Base-by-base conservation (phyloP, 1,284 basidiomycete genomes). In the Exsudoporus floridanus region DNA sequence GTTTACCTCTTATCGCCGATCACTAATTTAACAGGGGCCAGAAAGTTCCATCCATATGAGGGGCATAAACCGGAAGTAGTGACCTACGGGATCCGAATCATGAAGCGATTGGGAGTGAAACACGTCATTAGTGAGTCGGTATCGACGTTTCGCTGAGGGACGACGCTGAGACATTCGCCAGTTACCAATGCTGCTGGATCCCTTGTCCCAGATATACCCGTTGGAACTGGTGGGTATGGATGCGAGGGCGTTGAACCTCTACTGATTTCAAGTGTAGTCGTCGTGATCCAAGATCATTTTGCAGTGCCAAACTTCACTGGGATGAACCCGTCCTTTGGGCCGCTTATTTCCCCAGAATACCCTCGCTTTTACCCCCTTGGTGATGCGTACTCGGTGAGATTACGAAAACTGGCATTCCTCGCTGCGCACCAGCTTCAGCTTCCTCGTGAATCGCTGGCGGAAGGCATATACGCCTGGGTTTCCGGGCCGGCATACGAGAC, bases 181-280 rank as follows among this genome's bases (percentile, higher is more conserved):
- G 90, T 94, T 41, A 94, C 91, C 23, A 94, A 94, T 64, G 92
- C 92, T 10, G 81, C 90, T 19, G 92, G 91, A 21, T 85, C 84
- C 7, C 74, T 94, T 21, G 90, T 88, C 63, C 83, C 85, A 8
- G 61, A 74, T 4, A 80, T 90, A 54, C 73, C 82, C 12, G 85
- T 91, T n/a, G 92, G 92, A 60, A 92, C 89, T 7, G 88, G 89
- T 90, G 64, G 54, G 84, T 74, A 23, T 25, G 30, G 46, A 36
- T n/a, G 10, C 33, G 2, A 30, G 7, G 8, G 8, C 23, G n/a
- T 33, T 38, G n/a, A 41, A 33, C 28, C 14, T 10, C 14, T 1
- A 18, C 50, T 72, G 28, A 71, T 39, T 7, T 14, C 18, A 23
- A 40, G 12, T 35, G 5, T 51, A 90, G 89, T 94, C 60, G 86